Percentiles rank a stretch among this genome's conserved stretches.
Evolutionary conservation across 2,329 filamentous ascomycete species (phyloP).

Genomic region (Microsporum audouinii): DNA sequence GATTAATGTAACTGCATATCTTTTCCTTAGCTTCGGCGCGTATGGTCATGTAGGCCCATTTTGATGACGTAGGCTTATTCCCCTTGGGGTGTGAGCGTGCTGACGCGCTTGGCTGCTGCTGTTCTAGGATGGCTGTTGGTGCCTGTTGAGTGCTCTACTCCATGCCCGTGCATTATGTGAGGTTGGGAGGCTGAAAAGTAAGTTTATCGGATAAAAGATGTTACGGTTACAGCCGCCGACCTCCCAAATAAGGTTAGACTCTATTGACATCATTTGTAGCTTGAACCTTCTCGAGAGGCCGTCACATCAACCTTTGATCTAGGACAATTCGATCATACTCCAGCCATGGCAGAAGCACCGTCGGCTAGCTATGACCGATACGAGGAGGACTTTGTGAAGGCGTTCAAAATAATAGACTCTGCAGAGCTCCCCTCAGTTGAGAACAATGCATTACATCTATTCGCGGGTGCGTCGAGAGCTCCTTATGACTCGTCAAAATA

Average conservation of each 20-base stretch:
- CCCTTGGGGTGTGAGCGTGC: background rate
- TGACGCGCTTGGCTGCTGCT: background rate
- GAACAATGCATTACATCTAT: background rate
- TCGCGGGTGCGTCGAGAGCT: background rate
- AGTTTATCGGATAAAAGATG: background rate
- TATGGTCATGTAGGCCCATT: background rate
- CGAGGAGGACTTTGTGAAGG: background rate
- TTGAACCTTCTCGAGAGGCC: background rate
- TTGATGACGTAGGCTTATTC: background rate
- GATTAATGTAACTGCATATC: background rate
- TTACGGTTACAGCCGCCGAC: background rate
- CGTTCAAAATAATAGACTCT: constrained; percentile 2
- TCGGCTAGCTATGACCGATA: background rate
- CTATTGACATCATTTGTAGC: background rate
- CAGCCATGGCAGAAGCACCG: background rate
- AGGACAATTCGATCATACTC: background rate
- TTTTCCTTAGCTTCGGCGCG: background rate
- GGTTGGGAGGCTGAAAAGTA: background rate
- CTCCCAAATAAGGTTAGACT: background rate
- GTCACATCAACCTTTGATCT: background rate
- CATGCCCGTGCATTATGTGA: background rate
- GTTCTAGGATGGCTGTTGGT: too few relatives aligned
- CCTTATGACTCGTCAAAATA: constrained; percentile 7
- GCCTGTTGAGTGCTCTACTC: background rate
- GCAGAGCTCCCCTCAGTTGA: constrained; percentile 6